Percentiles rank a stretch among this genome's conserved stretches.
Conservation (phyloP, 208 protist species). For the Trypanosoma melophagium region DNA sequence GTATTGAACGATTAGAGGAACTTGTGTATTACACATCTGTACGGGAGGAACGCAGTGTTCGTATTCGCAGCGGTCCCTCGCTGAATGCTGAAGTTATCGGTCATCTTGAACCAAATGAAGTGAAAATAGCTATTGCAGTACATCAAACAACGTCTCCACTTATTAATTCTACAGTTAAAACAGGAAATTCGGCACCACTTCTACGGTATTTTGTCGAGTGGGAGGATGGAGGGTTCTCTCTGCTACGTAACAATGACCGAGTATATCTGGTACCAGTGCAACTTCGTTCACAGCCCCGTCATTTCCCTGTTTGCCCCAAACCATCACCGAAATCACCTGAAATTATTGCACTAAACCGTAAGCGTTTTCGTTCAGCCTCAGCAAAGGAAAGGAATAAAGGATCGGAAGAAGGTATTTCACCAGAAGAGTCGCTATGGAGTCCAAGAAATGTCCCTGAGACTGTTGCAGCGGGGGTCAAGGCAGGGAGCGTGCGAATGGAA, state of each 20-base stretch:
- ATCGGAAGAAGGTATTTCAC: background rate
- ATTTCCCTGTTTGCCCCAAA: conserved; percentile 24
- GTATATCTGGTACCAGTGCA: conserved; percentile 52
- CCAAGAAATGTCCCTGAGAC: conserved; percentile 8
- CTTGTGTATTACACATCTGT: conserved; percentile 54
- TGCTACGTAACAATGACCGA: conserved; percentile 46
- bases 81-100: conserved; percentile 34
- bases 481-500: conserved; percentile 8
- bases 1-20: conserved; percentile 27
- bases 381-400: background rate
- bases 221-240: conserved; percentile 65
- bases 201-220: conserved; percentile 59
- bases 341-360: conserved; percentile 8
- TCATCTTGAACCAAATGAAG: conserved; percentile 69
- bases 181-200: background rate
- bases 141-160: no score
- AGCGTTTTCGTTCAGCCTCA: conserved; percentile 1
- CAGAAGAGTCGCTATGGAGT: conserved; percentile 8
- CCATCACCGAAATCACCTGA: conserved; percentile 10
- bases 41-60: conserved; percentile 37
- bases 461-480: conserved; percentile 5
- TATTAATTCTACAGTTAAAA: background rate
- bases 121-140: conserved; percentile 50
- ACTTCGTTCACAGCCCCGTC: conserved; percentile 18
- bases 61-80: conserved; percentile 52